Conservation (phyloP, 2,329 filamentous ascomycete genomes). For the Aspergillaceae sp. region DNA sequence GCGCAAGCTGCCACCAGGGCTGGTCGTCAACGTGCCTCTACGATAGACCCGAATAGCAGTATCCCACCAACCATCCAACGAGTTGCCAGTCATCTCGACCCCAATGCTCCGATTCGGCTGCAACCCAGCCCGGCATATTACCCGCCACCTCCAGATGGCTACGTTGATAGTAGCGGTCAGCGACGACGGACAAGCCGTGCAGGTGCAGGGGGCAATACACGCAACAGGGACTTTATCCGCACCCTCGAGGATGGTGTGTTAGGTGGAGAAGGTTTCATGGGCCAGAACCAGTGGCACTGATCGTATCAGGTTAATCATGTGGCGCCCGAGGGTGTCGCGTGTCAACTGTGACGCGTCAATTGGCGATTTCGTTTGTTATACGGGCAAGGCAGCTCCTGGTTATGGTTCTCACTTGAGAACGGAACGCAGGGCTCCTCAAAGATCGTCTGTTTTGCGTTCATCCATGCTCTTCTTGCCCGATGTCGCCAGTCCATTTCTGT, state of each 20-base stretch:
- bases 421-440: slow-evolving; percentile 9
- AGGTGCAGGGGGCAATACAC: slow-evolving; percentile 43
- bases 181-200: slow-evolving; percentile 69
- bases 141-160: slow-evolving; percentile 79
- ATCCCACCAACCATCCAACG: slow-evolving; percentile 88
- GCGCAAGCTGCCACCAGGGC: slow-evolving; percentile 67
- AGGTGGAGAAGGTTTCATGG: slow-evolving; percentile 76
- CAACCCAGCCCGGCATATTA: slow-evolving; percentile 97
- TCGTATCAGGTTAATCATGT: slow-evolving; percentile 1
- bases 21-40: slow-evolving; percentile 81
- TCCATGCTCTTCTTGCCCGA: slow-evolving; percentile 12
- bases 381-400: slow-evolving; percentile 8
- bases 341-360: slow-evolving; percentile 6
- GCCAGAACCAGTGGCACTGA: slow-evolving; percentile 64
- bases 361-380: slow-evolving; percentile 6
- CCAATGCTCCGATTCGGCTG: slow-evolving; percentile 82
- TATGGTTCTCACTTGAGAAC: slow-evolving; percentile 4
- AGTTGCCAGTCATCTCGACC: slow-evolving; percentile 91
- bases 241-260: slow-evolving; percentile 89
- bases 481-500: slow-evolving; percentile 3
- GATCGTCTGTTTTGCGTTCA: slow-evolving; percentile 7
- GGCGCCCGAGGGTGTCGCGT: slow-evolving; percentile 2
- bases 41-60: slow-evolving; percentile 91
- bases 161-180: slow-evolving; percentile 58
- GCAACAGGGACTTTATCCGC: slow-evolving; percentile 81